Evolutionary conservation across 352 stramenopile genomes (phyloP).

Genomic region (Phytophthora meadii): DNA sequence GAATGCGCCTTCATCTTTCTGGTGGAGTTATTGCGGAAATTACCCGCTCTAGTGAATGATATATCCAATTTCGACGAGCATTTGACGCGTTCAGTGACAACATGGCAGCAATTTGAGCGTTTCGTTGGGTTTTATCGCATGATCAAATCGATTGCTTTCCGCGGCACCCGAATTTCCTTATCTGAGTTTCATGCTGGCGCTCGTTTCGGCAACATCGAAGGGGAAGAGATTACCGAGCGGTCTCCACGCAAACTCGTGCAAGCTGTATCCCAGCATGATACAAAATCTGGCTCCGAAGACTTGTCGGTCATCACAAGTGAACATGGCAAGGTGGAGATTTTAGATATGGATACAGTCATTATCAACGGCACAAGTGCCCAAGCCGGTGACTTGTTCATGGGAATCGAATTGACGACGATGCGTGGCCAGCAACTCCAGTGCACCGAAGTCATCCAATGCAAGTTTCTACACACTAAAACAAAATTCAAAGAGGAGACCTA

Average conservation of each 20-base stretch:
- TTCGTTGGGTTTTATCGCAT: slow-evolving; percentile 12
- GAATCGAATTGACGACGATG: too few species aligned
- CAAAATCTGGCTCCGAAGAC: too few species aligned
- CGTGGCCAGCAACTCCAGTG: too few species aligned
- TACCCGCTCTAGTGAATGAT: neutral
- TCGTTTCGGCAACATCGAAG: slow-evolving; percentile 1
- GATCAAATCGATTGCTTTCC: slow-evolving; percentile 16
- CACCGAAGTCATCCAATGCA: too few species aligned
- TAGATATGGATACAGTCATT: too few species aligned
- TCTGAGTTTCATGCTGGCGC: slow-evolving; percentile 8
- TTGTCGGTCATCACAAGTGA: too few species aligned
- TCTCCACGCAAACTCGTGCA: slow-evolving; percentile 2
- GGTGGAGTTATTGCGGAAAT: slow-evolving; percentile 7
- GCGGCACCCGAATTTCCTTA: neutral
- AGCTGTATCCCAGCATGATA: neutral
- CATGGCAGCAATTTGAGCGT: slow-evolving; percentile 13
- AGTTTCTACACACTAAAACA: too few species aligned
- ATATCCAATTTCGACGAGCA: slow-evolving; percentile 4
- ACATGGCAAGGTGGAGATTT: too few species aligned
- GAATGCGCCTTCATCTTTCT: slow-evolving; percentile 9
- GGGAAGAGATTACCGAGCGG: neutral
- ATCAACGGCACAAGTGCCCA: too few species aligned
- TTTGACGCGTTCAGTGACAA: slow-evolving; percentile 1
- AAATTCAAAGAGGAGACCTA: too few species aligned
- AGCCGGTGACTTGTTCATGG: too few species aligned